Evolutionary conservation across 73 alveolate species (phyloP).

Genomic region (Paramecium tetraurelia): DNA sequence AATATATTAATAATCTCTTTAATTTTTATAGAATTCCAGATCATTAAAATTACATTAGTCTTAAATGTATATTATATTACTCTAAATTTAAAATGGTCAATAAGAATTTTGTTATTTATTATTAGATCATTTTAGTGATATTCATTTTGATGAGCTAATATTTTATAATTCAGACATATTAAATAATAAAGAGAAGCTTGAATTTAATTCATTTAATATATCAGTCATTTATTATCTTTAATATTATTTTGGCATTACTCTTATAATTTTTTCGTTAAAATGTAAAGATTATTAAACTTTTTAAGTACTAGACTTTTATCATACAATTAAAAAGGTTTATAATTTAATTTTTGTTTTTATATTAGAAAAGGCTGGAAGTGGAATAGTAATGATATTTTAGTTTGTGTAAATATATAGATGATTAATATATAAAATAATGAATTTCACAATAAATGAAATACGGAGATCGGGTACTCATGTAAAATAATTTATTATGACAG

Average conservation of each 20-base stretch:
- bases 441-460: not conserved
- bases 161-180: not conserved
- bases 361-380: no score
- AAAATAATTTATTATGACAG: conserved; percentile 11
- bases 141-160: no score
- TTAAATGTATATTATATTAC: no score
- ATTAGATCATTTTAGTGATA: no score
- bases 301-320: no score
- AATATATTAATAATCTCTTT: not conserved
- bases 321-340: no score
- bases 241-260: not conserved
- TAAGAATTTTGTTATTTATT: no score
- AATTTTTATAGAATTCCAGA: not conserved
- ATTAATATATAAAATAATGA: not conserved
- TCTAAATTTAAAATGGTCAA: no score
- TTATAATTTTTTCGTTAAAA: not conserved
- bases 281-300: not conserved
- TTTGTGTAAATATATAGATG: not conserved
- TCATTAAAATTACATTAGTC: not conserved
- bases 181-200: not conserved
- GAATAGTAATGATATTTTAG: not conserved
- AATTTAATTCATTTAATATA: not conserved
- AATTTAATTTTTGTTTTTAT: no score
- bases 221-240: not conserved
- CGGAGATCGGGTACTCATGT: conserved; percentile 50